phyloP scores from a whole-genome alignment of 2,329 filamentous ascomycete genomes.

The Graphilbum sp. region DNA sequence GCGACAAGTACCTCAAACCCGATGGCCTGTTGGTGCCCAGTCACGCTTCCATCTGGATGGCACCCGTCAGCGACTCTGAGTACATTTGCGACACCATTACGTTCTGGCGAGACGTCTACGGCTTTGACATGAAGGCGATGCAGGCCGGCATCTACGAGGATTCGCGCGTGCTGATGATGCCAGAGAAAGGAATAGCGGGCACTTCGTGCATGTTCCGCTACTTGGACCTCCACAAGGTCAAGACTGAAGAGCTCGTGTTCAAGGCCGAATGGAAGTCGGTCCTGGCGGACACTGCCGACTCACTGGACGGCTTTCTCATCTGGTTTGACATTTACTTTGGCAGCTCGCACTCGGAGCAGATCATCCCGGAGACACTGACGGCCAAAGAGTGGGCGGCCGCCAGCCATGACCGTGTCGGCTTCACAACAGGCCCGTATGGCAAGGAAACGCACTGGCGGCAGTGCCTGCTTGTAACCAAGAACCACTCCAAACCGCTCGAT shows the following conservation, averaged over 20 bases:
- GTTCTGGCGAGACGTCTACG: conserved; percentile 89
- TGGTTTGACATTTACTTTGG: conserved; percentile 95
- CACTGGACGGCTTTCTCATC: conserved; percentile 72
- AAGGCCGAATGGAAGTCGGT: conserved; percentile 47
- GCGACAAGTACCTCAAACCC: conserved; percentile 69
- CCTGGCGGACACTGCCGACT: conserved; percentile 44
- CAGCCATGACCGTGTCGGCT: conserved; percentile 50
- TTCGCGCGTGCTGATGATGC: conserved; percentile 59
- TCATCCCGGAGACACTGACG: conserved; percentile 33
- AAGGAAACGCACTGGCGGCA: conserved; percentile 85
- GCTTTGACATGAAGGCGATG: conserved; percentile 90
- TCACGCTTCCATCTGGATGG: conserved; percentile 67
- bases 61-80: conserved; percentile 62
- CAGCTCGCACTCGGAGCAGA: conserved; percentile 34
- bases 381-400: conserved; percentile 47
- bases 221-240: conserved; percentile 60
- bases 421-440: conserved; percentile 69
- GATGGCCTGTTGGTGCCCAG: conserved; percentile 76
- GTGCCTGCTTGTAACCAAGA: conserved; percentile 55
- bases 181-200: conserved; percentile 41
- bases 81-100: conserved; percentile 62
- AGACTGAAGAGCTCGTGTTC: conserved; percentile 59
- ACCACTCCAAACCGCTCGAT: conserved; percentile 26
- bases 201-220: conserved; percentile 50
- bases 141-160: conserved; percentile 67